Conservation (phyloP, 2,329 filamentous ascomycete species). For the Colletotrichum musae region DNA sequence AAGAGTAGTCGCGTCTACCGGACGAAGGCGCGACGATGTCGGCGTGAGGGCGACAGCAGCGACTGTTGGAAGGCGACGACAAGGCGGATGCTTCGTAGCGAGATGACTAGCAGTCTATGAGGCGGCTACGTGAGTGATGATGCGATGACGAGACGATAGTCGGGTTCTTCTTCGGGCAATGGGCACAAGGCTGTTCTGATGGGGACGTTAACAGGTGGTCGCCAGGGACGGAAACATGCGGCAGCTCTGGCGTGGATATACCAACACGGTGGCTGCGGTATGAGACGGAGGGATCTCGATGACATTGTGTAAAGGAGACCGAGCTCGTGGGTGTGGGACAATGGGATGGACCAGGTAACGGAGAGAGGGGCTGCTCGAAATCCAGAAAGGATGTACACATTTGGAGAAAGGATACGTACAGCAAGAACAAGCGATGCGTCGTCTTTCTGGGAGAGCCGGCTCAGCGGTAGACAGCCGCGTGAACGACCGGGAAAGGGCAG, state of each 20-base stretch:
- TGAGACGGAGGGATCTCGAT: conserved; percentile 41
- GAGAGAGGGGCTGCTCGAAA: conserved; percentile 37
- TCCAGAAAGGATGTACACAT: conserved; percentile 36
- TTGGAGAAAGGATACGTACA: conserved; percentile 38
- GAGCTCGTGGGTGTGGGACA: conserved; percentile 42
- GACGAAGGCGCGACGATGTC: conserved; percentile 8
- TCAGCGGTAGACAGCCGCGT: conserved; percentile 31
- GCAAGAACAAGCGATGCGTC: conserved; percentile 16
- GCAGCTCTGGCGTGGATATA: conserved; percentile 42
- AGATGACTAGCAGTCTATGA: not conserved
- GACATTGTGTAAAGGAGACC: conserved; percentile 40
- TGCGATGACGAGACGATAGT: not conserved
- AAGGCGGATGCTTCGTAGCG: not conserved
- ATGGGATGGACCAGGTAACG: conserved; percentile 38
- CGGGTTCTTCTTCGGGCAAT: conserved; percentile 3
- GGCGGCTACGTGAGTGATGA: not conserved
- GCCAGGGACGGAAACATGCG: conserved; percentile 22
- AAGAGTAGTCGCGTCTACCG: not conserved
- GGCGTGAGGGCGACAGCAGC: not conserved
- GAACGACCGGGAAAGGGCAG: conserved; percentile 29
- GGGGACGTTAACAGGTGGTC: conserved; percentile 24
- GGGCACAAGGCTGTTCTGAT: conserved; percentile 2
- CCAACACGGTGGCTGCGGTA: conserved; percentile 33
- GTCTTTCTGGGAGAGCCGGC: conserved; percentile 26
- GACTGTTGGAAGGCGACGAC: not conserved